Evolutionary conservation across 108 stramenopile genomes (phyloP).

Genomic region (Conticribra weissflogii): DNA sequence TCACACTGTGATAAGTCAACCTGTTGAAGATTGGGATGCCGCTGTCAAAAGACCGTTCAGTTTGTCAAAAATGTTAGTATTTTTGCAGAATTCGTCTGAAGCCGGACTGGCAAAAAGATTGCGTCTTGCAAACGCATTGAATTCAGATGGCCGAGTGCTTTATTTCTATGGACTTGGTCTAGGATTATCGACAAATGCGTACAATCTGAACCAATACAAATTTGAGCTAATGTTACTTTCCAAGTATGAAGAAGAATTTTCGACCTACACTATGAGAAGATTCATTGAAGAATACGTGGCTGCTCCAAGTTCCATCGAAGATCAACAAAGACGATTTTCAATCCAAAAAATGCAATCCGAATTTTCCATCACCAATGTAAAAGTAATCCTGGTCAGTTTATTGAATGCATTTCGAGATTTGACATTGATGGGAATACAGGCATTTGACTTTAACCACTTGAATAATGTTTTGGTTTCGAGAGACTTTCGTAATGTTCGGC

Average conservation of each 20-base stretch:
- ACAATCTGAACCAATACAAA: constrained; percentile 67
- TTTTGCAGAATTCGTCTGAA: constrained; percentile 62
- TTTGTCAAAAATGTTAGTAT: constrained; percentile 68
- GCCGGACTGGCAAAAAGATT: constrained; percentile 77
- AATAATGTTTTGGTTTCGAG: constrained; percentile 80
- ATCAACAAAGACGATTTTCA: constrained; percentile 11
- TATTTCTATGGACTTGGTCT: constrained; percentile 80
- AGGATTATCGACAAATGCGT: constrained; percentile 69
- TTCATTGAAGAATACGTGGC: constrained; percentile 73
- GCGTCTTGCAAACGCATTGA: constrained; percentile 63
- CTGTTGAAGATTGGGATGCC: constrained; percentile 60
- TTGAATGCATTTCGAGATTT: constrained; percentile 57
- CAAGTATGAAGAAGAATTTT: constrained; percentile 74
- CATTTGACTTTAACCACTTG: constrained; percentile 80
- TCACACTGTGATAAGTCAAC: neutral
- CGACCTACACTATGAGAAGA: constrained; percentile 69
- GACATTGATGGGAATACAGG: constrained; percentile 76
- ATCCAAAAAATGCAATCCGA: constrained; percentile 51
- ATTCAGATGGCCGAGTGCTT: constrained; percentile 71
- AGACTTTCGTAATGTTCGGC: constrained; percentile 57
- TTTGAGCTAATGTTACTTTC: constrained; percentile 68
- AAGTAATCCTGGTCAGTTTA: constrained; percentile 69
- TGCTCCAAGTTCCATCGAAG: constrained; percentile 4
- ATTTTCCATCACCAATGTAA: constrained; percentile 66
- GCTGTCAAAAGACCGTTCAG: constrained; percentile 78